phyloP scores from a whole-genome alignment of 495 filamentous ascomycete genomes.

The Penicillium diatomitis region DNA sequence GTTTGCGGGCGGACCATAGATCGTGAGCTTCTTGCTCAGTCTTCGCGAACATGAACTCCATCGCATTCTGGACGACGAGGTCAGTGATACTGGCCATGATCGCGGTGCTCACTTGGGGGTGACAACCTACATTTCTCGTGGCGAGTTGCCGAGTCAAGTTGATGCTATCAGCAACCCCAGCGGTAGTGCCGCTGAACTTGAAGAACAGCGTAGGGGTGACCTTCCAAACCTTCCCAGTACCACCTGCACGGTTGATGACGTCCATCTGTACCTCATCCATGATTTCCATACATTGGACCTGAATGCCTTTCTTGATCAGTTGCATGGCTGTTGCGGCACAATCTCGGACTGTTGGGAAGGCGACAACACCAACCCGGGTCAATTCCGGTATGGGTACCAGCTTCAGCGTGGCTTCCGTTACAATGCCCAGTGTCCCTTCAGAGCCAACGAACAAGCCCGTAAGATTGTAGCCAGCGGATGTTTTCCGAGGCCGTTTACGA shows the following conservation, averaged over 20 bases:
- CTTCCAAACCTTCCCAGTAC: conserved; percentile 61
- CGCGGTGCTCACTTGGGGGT: background rate
- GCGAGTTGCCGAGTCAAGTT: conserved; percentile 60
- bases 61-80: conserved; percentile 31
- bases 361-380: conserved; percentile 75
- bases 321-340: conserved; percentile 75
- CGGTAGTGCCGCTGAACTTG: conserved; percentile 76
- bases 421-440: conserved; percentile 85
- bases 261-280: conserved; percentile 92
- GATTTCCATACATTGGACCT: conserved; percentile 79
- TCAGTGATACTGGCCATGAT: background rate
- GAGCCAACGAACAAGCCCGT: conserved; percentile 80
- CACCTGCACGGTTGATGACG: conserved; percentile 75
- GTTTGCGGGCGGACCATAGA: conserved; percentile 82
- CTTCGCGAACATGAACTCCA: conserved; percentile 72
- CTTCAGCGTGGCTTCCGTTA: conserved; percentile 81
- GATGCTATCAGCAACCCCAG: conserved; percentile 76
- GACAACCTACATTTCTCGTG: conserved; percentile 26
- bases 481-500: conserved; percentile 51
- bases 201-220: conserved; percentile 75
- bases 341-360: conserved; percentile 66
- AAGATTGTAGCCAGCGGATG: conserved; percentile 78
- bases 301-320: conserved; percentile 71
- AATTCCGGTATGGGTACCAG: conserved; percentile 68
- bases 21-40: conserved; percentile 59